Conservation (phyloP, 2,329 filamentous ascomycete genomes). For the Setomelanomma holmii region DNA sequence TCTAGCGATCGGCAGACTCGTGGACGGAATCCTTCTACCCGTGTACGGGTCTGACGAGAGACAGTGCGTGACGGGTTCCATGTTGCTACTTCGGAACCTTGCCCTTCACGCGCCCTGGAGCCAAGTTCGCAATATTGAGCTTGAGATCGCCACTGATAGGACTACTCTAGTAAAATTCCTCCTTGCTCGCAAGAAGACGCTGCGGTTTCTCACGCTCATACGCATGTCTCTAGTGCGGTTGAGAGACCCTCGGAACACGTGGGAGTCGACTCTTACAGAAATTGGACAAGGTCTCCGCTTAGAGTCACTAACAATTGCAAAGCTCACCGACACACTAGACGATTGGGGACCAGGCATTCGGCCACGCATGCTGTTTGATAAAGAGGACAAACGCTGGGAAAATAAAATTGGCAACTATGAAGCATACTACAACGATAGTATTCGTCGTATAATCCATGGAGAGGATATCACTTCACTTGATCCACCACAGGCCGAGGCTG, state of each 20-base stretch:
- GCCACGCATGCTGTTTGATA: background rate
- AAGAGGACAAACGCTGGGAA: background rate
- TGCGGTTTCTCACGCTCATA: background rate
- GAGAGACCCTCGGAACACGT: background rate
- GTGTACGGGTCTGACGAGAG: slow-evolving; percentile 3
- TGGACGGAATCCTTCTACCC: slow-evolving; percentile 7
- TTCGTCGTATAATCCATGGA: background rate
- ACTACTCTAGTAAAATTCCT: background rate
- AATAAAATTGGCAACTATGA: background rate
- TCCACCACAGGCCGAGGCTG: too few relatives aligned
- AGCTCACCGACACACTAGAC: background rate
- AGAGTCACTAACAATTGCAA: background rate
- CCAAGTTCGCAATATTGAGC: slow-evolving; percentile 3
- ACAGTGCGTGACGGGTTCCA: slow-evolving; percentile 5
- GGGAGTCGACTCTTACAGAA: background rate
- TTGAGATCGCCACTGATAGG: slow-evolving; percentile 3
- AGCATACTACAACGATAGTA: background rate
- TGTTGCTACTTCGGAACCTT: slow-evolving; percentile 3
- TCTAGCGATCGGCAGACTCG: slow-evolving; percentile 8
- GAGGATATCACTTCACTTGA: too few relatives aligned
- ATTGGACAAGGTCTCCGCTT: background rate
- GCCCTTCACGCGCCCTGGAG: slow-evolving; percentile 2
- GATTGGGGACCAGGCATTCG: background rate
- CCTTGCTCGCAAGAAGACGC: background rate
- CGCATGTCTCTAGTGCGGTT: background rate